These are phyloP conservation scores for Warburgia ugandensis DNA, from an alignment of 164 flowering plant genomes.

Conservation along the genomic window DNA sequence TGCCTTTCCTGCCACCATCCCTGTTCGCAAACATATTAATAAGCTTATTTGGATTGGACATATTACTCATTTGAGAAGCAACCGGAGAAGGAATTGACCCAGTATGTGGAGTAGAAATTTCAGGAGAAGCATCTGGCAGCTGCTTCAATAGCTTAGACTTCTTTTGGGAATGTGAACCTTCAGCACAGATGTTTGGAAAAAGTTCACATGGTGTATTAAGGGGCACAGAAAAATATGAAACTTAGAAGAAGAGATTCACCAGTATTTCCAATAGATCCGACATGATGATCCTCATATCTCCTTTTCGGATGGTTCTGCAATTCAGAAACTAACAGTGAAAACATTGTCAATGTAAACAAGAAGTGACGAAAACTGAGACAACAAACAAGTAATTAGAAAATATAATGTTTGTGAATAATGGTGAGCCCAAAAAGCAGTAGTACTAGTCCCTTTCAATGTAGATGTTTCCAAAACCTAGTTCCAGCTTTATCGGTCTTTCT, in stretches of 20 bases:
- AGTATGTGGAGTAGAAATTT: conserved; percentile 34
- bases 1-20: conserved; percentile 65
- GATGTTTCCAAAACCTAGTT: too few relatives aligned
- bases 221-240: not conserved
- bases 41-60: conserved; percentile 70
- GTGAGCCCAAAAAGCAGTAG: too few relatives aligned
- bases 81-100: conserved; percentile 86
- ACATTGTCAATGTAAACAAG: too few relatives aligned
- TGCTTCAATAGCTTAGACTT: conserved; percentile 68
- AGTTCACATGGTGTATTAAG: not conserved
- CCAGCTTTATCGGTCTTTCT: too few relatives aligned
- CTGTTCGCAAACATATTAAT: conserved; percentile 59
- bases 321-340: conserved; percentile 4
- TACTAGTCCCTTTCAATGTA: too few relatives aligned
- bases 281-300: conserved; percentile 54
- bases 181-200: conserved; percentile 9
- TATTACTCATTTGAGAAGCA: conserved; percentile 92
- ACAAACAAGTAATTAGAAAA: too few relatives aligned
- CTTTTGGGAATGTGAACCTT: conserved; percentile 71
- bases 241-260: conserved; percentile 30
- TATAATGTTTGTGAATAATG: too few relatives aligned
- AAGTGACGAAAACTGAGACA: too few relatives aligned
- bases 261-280: conserved; percentile 64
- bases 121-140: conserved; percentile 49
- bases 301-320: conserved; percentile 63